Evolutionary conservation across 1,284 basidiomycete genomes (phyloP).

Genomic region (Marasmius oreades): DNA sequence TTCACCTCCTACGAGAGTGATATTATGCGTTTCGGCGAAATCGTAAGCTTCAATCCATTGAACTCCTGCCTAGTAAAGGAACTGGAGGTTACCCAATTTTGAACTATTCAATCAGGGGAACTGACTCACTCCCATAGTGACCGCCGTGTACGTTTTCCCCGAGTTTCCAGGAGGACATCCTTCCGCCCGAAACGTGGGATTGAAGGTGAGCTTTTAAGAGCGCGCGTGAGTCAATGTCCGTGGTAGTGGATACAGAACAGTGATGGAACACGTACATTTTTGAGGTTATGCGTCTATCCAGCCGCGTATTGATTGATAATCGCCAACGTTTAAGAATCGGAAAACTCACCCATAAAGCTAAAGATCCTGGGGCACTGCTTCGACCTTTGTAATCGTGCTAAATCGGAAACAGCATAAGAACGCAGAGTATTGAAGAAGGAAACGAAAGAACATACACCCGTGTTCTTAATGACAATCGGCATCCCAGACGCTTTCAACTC

Average conservation of each 20-base stretch:
- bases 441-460: conserved; percentile 33
- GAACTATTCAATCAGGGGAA: too few species aligned
- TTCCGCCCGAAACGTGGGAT: conserved; percentile 29
- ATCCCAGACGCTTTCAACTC: conserved; percentile 24
- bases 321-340: too few species aligned
- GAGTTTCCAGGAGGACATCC: conserved; percentile 24
- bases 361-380: conserved; percentile 37
- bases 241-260: neutral
- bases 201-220: conserved; percentile 27
- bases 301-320: too few species aligned
- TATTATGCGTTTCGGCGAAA: conserved; percentile 34
- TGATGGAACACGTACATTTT: conserved; percentile 24
- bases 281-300: conserved; percentile 35
- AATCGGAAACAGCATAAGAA: neutral
- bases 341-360: conserved; percentile 37
- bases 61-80: conserved; percentile 32
- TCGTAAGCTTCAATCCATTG: conserved; percentile 38
- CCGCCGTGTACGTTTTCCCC: conserved; percentile 18
- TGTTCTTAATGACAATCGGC: conserved; percentile 47
- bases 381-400: conserved; percentile 44
- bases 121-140: conserved; percentile 34
- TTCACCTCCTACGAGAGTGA: conserved; percentile 35
- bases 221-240: neutral
- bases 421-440: too few species aligned
- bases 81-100: neutral